These are phyloP conservation scores for Colletotrichum liaoningense DNA, from an alignment of 2,329 filamentous ascomycete species.

Conservation along the genomic window DNA sequence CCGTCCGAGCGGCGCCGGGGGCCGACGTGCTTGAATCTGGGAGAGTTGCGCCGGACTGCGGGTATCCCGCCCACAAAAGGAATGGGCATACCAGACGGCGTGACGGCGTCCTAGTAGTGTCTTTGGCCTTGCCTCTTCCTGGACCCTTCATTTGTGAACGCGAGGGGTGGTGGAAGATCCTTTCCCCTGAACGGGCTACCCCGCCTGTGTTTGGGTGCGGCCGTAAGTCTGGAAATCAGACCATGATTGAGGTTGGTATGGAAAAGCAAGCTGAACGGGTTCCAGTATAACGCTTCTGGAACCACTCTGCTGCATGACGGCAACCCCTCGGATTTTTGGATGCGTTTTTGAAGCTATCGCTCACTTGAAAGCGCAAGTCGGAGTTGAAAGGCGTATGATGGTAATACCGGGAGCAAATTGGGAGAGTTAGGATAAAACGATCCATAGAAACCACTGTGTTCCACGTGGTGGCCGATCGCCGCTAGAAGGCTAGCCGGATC, in stretches of 20 bases:
- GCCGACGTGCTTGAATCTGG: neutral
- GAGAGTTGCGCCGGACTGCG: neutral
- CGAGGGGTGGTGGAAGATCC: neutral
- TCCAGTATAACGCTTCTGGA: neutral
- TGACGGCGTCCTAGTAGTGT: neutral
- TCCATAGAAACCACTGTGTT: neutral
- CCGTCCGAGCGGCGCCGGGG: conserved; percentile 16
- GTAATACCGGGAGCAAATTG: neutral
- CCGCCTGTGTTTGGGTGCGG: neutral
- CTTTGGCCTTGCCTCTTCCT: neutral
- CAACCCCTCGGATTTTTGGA: neutral
- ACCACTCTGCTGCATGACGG: neutral
- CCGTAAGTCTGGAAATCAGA: neutral
- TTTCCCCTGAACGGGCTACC: neutral
- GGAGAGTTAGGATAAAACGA: neutral
- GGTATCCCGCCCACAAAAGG: neutral
- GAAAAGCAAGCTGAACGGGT: neutral
- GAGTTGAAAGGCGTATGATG: neutral
- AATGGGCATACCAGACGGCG: neutral
- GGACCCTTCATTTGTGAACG: neutral
- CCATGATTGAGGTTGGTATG: neutral
- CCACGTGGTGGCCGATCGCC: conserved; percentile 34
- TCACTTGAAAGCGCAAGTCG: neutral
- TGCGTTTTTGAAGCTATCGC: conserved; percentile 1
- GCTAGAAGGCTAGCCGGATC: conserved; percentile 24